Conservation (phyloP, 192 early-diverging fungal genomes). For the Phlyctochytrium bullatum region DNA sequence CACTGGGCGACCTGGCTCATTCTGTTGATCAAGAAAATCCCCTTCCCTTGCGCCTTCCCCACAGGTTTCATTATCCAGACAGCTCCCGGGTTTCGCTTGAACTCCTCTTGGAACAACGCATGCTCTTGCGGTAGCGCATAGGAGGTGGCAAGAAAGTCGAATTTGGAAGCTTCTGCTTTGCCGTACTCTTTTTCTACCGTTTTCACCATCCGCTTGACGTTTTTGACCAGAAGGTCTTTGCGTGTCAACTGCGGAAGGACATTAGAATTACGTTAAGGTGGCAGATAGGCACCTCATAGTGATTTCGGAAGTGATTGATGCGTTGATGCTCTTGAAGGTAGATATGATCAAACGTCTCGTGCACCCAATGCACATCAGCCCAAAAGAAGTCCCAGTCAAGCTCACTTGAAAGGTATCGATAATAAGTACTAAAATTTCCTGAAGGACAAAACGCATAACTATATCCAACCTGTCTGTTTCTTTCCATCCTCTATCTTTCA, state of each 20-base stretch:
- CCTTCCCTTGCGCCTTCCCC: conserved; percentile 66
- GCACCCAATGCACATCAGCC: conserved; percentile 68
- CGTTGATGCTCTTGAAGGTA: conserved; percentile 57
- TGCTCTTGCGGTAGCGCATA: conserved; percentile 63
- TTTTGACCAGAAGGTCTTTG: conserved; percentile 66
- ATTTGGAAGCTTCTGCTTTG: conserved; percentile 53
- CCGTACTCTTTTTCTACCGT: conserved; percentile 58
- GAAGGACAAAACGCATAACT: not conserved
- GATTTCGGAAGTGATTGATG: conserved; percentile 67
- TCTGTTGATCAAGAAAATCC: conserved; percentile 67
- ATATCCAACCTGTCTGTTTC: conserved; percentile 48
- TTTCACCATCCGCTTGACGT: conserved; percentile 68
- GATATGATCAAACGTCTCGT: conserved; percentile 64
- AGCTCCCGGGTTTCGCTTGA: conserved; percentile 58
- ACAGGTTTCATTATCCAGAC: conserved; percentile 72
- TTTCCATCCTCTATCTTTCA: conserved; percentile 60
- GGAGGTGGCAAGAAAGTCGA: conserved; percentile 56
- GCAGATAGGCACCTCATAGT: conserved; percentile 53
- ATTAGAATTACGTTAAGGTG: not conserved
- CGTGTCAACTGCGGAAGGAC: conserved; percentile 49
- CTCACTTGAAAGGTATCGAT: conserved; percentile 28
- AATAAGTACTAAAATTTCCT: not conserved
- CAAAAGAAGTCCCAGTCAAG: conserved; percentile 65
- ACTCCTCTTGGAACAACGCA: conserved; percentile 65
- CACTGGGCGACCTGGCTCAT: conserved; percentile 57